phyloP scores from a whole-genome alignment of 2,329 filamentous ascomycete species.

The Nothomitra cinnamomea region DNA sequence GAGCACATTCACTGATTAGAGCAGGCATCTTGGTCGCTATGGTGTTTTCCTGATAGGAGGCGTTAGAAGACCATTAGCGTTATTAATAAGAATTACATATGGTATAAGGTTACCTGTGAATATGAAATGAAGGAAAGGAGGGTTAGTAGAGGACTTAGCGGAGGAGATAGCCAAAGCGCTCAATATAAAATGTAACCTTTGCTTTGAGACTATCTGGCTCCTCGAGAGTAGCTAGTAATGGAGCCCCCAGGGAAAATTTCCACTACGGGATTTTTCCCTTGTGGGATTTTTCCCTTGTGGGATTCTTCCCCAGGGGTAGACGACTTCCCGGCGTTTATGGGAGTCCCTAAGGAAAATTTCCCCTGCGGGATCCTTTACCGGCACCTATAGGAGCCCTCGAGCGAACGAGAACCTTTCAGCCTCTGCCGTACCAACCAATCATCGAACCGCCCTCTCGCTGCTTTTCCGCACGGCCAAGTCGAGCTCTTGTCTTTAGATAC shows the following conservation, averaged over 20 bases:
- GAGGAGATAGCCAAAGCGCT: constrained; percentile 1
- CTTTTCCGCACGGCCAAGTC: too few relatives aligned
- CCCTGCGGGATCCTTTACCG: background rate
- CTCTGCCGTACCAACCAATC: too few relatives aligned
- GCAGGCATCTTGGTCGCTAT: constrained; percentile 1
- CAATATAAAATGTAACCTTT: constrained; percentile 1
- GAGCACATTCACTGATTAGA: constrained; percentile 9
- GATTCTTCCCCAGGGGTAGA: too few relatives aligned
- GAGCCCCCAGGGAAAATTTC: background rate
- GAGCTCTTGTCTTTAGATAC: too few relatives aligned
- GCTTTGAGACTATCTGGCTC: background rate
- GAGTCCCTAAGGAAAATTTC: background rate
- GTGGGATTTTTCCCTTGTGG: too few relatives aligned
- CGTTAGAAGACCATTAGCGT: background rate
- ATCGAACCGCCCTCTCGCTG: too few relatives aligned
- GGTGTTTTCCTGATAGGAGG: background rate
- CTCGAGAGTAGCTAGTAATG: background rate
- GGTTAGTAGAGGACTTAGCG: constrained; percentile 1
- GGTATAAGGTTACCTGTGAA: background rate
- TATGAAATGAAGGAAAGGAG: constrained; percentile 1
- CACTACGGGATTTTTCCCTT: background rate
- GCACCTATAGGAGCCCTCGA: background rate
- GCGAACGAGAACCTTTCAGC: too few relatives aligned
- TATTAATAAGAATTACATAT: constrained; percentile 3
- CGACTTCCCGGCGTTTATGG: background rate